phyloP scores from a whole-genome alignment of 768 basidiomycete species.

The Leccinum fibrillosum region DNA sequence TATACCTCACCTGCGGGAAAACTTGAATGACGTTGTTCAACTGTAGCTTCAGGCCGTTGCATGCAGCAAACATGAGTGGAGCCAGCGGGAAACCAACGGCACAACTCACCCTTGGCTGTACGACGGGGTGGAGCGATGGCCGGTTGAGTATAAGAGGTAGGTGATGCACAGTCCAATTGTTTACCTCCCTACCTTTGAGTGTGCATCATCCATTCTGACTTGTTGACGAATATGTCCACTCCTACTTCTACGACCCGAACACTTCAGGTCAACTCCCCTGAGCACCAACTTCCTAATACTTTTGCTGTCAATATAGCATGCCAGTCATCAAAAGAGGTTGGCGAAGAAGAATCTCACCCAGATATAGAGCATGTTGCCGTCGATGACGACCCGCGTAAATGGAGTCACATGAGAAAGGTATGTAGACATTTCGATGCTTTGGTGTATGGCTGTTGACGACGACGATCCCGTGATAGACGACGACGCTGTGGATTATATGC shows the following conservation, averaged over 20 bases:
- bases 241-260: constrained; percentile 2
- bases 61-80: constrained; percentile 3
- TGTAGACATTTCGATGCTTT: constrained; percentile 5
- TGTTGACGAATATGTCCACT: constrained; percentile 12
- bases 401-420: constrained; percentile 57
- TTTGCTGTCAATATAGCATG: constrained; percentile 1
- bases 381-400: constrained; percentile 57
- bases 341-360: constrained; percentile 3
- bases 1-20: constrained; percentile 16
- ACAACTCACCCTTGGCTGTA: not conserved
- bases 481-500: constrained; percentile 28
- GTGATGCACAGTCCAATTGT: not conserved
- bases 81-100: not conserved
- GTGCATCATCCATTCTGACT: not conserved
- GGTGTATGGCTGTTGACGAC: not conserved
- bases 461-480: constrained; percentile 13
- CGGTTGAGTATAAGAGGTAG: constrained; percentile 22
- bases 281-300: not conserved
- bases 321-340: not conserved
- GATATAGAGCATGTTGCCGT: constrained; percentile 43
- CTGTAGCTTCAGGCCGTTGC: not conserved
- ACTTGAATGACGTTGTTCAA: constrained; percentile 4
- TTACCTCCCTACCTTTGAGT: constrained; percentile 4
- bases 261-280: not conserved
- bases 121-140: not conserved